Percentiles rank a stretch among this genome's conserved stretches.
Conservation (phyloP, 495 filamentous ascomycete species). For the Penicillium ucsense region DNA sequence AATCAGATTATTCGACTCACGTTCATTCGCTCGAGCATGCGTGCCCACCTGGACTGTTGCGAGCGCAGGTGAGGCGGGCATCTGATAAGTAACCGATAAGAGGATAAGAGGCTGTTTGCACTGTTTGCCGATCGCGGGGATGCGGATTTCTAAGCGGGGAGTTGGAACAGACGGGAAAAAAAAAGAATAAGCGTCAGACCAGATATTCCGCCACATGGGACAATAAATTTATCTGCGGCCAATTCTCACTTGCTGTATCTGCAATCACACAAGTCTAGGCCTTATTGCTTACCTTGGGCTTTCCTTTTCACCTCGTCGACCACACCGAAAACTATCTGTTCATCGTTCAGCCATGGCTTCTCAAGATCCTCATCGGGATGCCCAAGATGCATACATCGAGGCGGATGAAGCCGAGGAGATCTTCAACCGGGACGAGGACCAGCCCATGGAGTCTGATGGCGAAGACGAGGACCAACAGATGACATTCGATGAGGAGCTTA, state of each 20-base stretch:
- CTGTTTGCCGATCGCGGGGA: conserved; percentile 28
- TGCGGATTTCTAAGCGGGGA: conserved; percentile 36
- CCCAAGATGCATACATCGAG: conserved; percentile 50
- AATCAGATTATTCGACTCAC: too few relatives aligned
- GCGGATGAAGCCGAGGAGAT: conserved; percentile 65
- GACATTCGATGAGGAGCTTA: conserved; percentile 56
- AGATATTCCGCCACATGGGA: conserved; percentile 4
- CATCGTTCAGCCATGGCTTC: conserved; percentile 32
- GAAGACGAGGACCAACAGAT: conserved; percentile 47
- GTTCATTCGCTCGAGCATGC: too few relatives aligned
- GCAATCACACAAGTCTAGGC: too few relatives aligned
- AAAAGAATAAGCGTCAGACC: conserved; percentile 13
- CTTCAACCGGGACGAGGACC: conserved; percentile 56
- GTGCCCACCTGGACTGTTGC: not conserved
- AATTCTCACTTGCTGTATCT: too few relatives aligned
- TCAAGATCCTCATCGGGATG: conserved; percentile 37
- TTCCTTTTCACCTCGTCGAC: not conserved
- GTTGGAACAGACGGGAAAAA: conserved; percentile 6
- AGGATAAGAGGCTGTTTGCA: conserved; percentile 18
- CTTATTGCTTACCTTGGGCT: too few relatives aligned
- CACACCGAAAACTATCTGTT: not conserved
- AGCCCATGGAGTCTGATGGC: conserved; percentile 59
- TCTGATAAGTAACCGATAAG: not conserved
- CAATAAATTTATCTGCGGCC: not conserved
- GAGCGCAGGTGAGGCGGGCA: not conserved